Evolutionary conservation across 2,329 filamentous ascomycete genomes (phyloP).

Genomic region (Zymoseptoria tritici): DNA sequence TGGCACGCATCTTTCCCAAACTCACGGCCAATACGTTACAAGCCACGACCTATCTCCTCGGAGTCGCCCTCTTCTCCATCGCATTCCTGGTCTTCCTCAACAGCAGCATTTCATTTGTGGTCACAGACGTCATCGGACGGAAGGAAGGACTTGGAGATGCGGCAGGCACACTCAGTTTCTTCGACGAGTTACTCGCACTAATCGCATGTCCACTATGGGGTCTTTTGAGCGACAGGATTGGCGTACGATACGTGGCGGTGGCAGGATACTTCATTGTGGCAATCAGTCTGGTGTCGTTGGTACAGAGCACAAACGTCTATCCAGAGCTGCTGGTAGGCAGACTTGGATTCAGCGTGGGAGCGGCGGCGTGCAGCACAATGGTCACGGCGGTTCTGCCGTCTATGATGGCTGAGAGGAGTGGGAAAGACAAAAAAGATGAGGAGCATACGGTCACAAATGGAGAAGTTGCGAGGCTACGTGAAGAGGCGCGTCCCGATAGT

Average conservation of each 20-base stretch:
- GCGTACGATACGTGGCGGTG: constrained; percentile 58
- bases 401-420: constrained; percentile 41
- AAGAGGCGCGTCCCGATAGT: constrained; percentile 24
- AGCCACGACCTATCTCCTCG: constrained; percentile 65
- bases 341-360: constrained; percentile 81
- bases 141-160: constrained; percentile 68
- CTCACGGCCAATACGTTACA: constrained; percentile 52
- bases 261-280: constrained; percentile 78
- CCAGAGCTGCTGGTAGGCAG: constrained; percentile 79
- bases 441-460: constrained; percentile 10
- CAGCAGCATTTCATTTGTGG: constrained; percentile 74
- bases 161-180: constrained; percentile 78
- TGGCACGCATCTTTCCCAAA: constrained; percentile 26
- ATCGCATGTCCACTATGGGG: constrained; percentile 77
- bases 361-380: constrained; percentile 85
- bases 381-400: constrained; percentile 87
- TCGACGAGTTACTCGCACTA: constrained; percentile 73
- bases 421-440: constrained; percentile 4
- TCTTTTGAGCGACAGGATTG: constrained; percentile 66
- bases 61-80: constrained; percentile 79
- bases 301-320: constrained; percentile 80
- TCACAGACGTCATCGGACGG: constrained; percentile 72
- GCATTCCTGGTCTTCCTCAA: constrained; percentile 87
- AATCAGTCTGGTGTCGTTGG: constrained; percentile 67
- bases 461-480: constrained; percentile 16